These are phyloP conservation scores for Rhynchosporium graminicola DNA, from an alignment of 2,329 filamentous ascomycete genomes.

Conservation along the genomic window DNA sequence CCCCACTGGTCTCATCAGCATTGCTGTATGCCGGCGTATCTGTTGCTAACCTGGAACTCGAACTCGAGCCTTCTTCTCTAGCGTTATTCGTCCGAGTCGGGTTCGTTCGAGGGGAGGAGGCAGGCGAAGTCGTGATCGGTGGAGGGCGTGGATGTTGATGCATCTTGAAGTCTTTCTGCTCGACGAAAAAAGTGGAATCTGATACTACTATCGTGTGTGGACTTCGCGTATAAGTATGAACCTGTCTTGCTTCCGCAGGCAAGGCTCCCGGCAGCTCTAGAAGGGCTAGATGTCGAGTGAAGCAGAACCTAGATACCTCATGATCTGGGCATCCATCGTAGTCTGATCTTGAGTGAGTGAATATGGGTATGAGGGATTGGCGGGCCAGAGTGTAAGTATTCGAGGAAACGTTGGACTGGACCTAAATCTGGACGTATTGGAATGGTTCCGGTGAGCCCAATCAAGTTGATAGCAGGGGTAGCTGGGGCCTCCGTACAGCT, in stretches of 20 bases:
- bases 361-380: conserved; percentile 15
- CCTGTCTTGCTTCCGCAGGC: conserved; percentile 27
- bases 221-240: conserved; percentile 26
- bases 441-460: conserved; percentile 29
- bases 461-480: conserved; percentile 30
- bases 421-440: conserved; percentile 15
- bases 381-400: conserved; percentile 16
- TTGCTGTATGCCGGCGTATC: conserved; percentile 53
- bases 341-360: conserved; percentile 20
- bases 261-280: conserved; percentile 32
- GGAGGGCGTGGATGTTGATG: conserved; percentile 85
- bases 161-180: conserved; percentile 55
- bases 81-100: conserved; percentile 72
- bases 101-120: conserved; percentile 70
- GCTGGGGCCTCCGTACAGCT: conserved; percentile 33
- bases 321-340: conserved; percentile 41
- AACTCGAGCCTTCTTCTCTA: conserved; percentile 62
- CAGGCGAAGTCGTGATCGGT: conserved; percentile 71
- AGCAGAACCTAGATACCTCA: conserved; percentile 37
- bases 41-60: conserved; percentile 44
- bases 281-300: conserved; percentile 37
- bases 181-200: conserved; percentile 24
- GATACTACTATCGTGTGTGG: conserved; percentile 30
- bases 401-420: conserved; percentile 15
- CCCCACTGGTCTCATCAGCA: conserved; percentile 50